Base-by-base conservation (phyloP, 176 grass and related monocot genomes). In the Lolium perenne region DNA sequence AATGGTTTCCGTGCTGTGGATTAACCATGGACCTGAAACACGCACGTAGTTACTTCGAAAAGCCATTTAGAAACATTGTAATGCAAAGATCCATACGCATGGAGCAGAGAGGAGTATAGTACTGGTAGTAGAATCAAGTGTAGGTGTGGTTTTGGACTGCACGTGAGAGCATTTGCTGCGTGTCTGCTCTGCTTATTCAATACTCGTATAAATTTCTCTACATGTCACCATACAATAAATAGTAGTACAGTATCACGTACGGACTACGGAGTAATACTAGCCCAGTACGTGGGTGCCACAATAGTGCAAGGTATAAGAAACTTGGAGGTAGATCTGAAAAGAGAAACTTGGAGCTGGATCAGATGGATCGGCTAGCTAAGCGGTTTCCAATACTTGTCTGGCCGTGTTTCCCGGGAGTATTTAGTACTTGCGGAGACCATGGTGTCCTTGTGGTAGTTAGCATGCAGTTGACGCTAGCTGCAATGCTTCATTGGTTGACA, bases 321-420 rank as follows among this genome's bases (percentile, higher is more conserved):
- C 21, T 50, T 76, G 48, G 14, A 76, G 16, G 1, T 22, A 17
- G 69, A 35, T 14, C 16, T 35, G 32, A 35, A 35, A 35, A 35
- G 32, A 29, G 25, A 75, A 76, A 74, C 21, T 50, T 76, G 48
- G 14, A 76, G 16, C 3, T 22, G 25, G 69, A 35, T 14, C 16
- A 35, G 21, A 29, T 86, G 48, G 26, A 43, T 80, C 18, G 17
- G 16, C 41, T 48, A 80, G 79, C 48, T 45, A 70, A 16, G 80
- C 41, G 58, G 14, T 80, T 64, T 64, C 40, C 40, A 29, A 80
- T 47, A 80, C 78, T 70, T 82, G 41, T 82, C 6, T 48, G 17
- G 3, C 61, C 88, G 46, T 78, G 83, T 90, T 82, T 86, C 71
- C 83, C 29, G 78, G 83, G 21, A 78, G 62, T 71, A 71, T 74